Percentiles rank a stretch among this genome's conserved stretches.
Conservation (phyloP, 2,329 filamentous ascomycete species). For the Zymoseptoria ardabiliae region DNA sequence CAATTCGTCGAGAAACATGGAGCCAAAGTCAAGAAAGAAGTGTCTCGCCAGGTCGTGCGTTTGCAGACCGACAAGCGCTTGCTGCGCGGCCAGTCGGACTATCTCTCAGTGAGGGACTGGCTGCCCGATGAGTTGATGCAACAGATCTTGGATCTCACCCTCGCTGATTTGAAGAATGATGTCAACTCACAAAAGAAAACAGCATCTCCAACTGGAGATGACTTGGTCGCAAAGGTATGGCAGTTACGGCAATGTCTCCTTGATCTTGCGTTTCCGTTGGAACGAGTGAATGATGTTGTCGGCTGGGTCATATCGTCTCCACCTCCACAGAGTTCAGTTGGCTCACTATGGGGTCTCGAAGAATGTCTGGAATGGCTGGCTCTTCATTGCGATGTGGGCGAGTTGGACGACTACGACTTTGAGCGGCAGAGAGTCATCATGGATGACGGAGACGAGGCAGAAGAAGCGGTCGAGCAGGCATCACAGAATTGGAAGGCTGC, state of each 20-base stretch:
- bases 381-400: conserved; percentile 53
- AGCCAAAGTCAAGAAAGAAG: conserved; percentile 70
- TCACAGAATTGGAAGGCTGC: neutral
- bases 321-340: conserved; percentile 45
- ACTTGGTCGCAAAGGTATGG: conserved; percentile 75
- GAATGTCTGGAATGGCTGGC: conserved; percentile 87
- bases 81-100: conserved; percentile 69
- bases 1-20: conserved; percentile 77
- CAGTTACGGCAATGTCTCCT: conserved; percentile 67
- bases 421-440: conserved; percentile 18
- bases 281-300: conserved; percentile 57
- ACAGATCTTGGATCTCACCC: conserved; percentile 65
- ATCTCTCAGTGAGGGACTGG: conserved; percentile 68
- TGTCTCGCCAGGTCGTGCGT: conserved; percentile 65
- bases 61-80: conserved; percentile 80
- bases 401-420: conserved; percentile 29
- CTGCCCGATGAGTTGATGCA: conserved; percentile 71
- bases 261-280: conserved; percentile 59
- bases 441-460: conserved; percentile 1
- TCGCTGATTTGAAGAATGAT: conserved; percentile 45
- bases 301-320: conserved; percentile 54
- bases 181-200: conserved; percentile 41
- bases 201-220: conserved; percentile 59
- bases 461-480: conserved; percentile 4
- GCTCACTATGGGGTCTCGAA: conserved; percentile 66